Evolutionary conservation across 768 basidiomycete genomes (phyloP).

Genomic region (Cantharellus anzutake): DNA sequence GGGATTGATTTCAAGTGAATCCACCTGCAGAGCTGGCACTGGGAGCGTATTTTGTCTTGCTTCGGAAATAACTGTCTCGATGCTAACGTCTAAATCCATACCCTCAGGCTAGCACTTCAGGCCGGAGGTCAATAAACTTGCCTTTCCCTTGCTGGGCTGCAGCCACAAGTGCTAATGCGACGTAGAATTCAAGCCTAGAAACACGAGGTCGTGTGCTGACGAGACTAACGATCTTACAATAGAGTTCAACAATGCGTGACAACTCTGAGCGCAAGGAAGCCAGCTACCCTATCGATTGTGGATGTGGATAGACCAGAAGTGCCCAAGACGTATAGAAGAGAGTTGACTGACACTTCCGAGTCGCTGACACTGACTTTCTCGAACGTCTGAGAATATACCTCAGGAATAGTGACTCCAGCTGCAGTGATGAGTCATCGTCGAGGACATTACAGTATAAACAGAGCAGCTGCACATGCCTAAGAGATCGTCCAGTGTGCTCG

Average conservation of each 20-base stretch:
- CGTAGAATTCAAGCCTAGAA: constrained; percentile 80
- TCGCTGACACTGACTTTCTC: constrained; percentile 49
- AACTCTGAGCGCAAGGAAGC: neutral
- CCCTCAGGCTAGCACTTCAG: neutral
- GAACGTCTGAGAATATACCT: constrained; percentile 57
- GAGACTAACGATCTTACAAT: constrained; percentile 63
- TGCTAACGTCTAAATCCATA: constrained; percentile 39
- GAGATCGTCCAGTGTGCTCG: neutral
- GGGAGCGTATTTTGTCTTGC: constrained; percentile 66
- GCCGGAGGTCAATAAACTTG: constrained; percentile 15
- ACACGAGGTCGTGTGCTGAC: constrained; percentile 67
- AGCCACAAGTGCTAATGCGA: constrained; percentile 73
- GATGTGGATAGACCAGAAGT: constrained; percentile 66
- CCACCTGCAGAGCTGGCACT: neutral
- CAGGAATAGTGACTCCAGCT: constrained; percentile 69
- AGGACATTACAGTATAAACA: neutral
- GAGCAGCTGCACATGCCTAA: neutral
- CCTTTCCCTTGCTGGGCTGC: constrained; percentile 71
- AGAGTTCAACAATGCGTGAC: neutral
- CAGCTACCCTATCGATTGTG: constrained; percentile 57
- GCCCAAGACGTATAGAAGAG: constrained; percentile 58
- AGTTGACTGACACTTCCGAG: constrained; percentile 60
- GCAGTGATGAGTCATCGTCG: constrained; percentile 1
- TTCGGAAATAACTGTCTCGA: constrained; percentile 62
- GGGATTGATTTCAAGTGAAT: too few relatives aligned